A percentile compares a stretch with the other conserved stretches of the same genome.
Conservation (phyloP, 2,329 filamentous ascomycete genomes). For the Fulvia fulva region DNA sequence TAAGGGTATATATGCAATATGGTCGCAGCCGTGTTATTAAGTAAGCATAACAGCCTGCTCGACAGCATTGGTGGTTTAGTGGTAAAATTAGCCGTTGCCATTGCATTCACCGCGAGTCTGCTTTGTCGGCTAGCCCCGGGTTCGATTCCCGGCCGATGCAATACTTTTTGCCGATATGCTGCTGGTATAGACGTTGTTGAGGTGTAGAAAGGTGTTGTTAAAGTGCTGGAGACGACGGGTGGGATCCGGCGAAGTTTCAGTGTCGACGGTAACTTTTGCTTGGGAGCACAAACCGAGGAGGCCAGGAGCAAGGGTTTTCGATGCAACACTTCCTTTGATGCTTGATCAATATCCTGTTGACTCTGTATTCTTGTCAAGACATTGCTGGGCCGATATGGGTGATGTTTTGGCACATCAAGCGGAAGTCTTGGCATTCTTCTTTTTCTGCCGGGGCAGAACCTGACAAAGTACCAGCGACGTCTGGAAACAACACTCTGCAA, state of each 20-base stretch:
- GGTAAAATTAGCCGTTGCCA: conserved; percentile 10
- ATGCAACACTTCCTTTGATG: too few relatives aligned
- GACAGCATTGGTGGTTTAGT: conserved; percentile 8
- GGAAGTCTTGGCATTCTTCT: neutral
- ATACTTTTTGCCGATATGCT: neutral
- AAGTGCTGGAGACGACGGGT: neutral
- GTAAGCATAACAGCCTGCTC: neutral
- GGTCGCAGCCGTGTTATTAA: too few relatives aligned
- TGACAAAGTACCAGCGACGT: too few relatives aligned
- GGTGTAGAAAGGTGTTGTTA: neutral
- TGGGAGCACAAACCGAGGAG: too few relatives aligned
- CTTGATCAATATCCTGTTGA: too few relatives aligned
- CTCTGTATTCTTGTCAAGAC: too few relatives aligned
- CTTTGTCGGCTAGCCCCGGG: conserved; percentile 1
- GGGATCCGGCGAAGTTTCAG: neutral
- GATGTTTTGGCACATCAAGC: neutral
- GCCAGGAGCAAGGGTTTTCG: too few relatives aligned
- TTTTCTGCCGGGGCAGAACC: too few relatives aligned
- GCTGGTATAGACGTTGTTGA: neutral
- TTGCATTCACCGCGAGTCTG: neutral
- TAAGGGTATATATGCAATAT: too few relatives aligned
- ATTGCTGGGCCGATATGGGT: neutral
- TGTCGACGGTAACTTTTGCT: neutral
- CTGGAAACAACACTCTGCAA: too few relatives aligned
- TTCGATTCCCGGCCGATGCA: conserved; percentile 12